Evolutionary conservation across 2,329 filamentous ascomycete genomes (phyloP), one percentile per base, ranked within the genome.

Genomic region (Phaeomoniella chlamydospora): DNA sequence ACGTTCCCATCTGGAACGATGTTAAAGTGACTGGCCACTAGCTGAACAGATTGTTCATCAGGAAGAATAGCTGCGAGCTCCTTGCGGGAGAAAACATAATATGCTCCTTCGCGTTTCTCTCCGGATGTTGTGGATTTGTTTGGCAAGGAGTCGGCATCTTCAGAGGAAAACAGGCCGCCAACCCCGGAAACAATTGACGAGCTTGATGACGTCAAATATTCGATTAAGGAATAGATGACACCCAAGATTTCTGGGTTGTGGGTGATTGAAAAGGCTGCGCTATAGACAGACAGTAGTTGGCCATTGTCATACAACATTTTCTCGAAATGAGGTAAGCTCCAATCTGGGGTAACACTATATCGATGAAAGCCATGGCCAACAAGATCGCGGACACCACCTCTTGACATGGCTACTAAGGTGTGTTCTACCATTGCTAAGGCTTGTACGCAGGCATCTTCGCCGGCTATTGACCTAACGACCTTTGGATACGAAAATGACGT

Each of bases 261-360:
- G 0, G 70, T 75, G 16, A 77, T 59, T 11, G 84, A 67, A 67
- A 87, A 96, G 0, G 83, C 87, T 49, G 94, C 86, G 4, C 93
- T 67, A 48, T 90, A 96, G 4, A 90, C 68, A 15, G 78, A 72
- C 2, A 98, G 62, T 1, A 96, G 68, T 45, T 94, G 79, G 0
- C 83, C 79, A 49, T 98, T 93, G 51, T 96, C 90, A 37, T 85
- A 86, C 6, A 94, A 72, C 71, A 96, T 86, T 64, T 96, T 96
- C 62, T 98, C 90, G 48, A 96, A 98, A 54, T 94, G 87, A 9
- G 90, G 90, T 33, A 96, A 64, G 43, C 80, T 83, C 90, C 90
- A 98, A 57, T 96, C 83, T 11, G 76, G 65, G 0, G 88, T 96
- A 5, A 93, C 80, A 11, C 85, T 93, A 53, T 93, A 94, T 35